Conservation (phyloP, 2,329 filamentous ascomycete species). For the Sporothrix pseudoabietina region DNA sequence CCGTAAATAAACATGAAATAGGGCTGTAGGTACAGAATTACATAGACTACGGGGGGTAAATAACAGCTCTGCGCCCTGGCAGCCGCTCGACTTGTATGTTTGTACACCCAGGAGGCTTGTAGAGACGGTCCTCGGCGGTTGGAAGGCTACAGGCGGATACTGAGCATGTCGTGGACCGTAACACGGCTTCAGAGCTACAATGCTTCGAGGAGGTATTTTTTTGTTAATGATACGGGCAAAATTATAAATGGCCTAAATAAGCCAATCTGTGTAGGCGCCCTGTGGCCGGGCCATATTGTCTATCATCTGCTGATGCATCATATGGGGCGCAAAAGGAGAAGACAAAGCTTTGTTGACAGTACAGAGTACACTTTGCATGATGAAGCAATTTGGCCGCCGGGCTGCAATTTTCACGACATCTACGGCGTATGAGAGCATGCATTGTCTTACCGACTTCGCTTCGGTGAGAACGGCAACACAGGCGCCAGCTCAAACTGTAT, state of each 20-base stretch:
- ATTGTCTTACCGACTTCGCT: slow-evolving; percentile 1
- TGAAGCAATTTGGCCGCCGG: not conserved
- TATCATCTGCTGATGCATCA: not conserved
- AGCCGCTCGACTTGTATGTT: not conserved
- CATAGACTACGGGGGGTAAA: no score
- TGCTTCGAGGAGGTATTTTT: not conserved
- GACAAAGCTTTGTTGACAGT: not conserved
- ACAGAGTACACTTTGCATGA: not conserved
- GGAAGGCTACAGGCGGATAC: not conserved
- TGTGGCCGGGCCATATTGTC: not conserved
- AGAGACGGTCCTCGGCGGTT: not conserved
- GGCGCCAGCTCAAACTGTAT: slow-evolving; percentile 4
- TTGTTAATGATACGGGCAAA: no score
- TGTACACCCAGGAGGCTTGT: not conserved
- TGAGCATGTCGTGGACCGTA: not conserved
- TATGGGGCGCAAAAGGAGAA: not conserved
- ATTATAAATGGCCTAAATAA: not conserved
- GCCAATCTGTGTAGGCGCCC: slow-evolving; percentile 19
- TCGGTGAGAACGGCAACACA: not conserved
- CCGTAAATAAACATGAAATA: not conserved
- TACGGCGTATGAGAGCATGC: not conserved
- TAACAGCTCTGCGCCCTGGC: not conserved
- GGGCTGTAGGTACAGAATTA: not conserved
- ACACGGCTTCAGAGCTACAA: not conserved
- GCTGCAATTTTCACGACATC: not conserved